Conservation (phyloP, 164 flowering plant genomes). For the Houttuynia cordata region DNA sequence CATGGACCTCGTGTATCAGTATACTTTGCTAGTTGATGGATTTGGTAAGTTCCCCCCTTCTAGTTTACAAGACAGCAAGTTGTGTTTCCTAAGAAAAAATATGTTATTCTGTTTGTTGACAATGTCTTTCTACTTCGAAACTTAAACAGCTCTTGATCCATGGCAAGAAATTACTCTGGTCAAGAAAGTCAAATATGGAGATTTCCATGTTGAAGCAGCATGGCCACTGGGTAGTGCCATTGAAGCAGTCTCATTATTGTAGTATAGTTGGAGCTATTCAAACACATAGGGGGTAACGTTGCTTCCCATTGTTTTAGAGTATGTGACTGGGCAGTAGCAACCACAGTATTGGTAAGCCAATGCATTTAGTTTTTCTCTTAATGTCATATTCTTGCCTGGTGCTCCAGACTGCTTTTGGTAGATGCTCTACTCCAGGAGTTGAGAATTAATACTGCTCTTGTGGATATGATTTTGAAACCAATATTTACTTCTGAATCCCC, state of each 20-base stretch:
- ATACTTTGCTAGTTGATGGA: constrained; percentile 40
- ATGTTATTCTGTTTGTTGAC: neutral
- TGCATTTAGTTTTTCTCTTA: too few species aligned
- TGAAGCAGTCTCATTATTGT: constrained; percentile 53
- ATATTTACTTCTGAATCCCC: too few species aligned
- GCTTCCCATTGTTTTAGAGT: neutral
- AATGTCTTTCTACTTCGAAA: neutral
- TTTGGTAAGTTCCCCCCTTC: constrained; percentile 31
- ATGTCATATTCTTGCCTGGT: too few species aligned
- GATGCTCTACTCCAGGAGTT: neutral
- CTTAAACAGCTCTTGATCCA: constrained; percentile 53
- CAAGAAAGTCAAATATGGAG: constrained; percentile 53
- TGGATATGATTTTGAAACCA: too few species aligned
- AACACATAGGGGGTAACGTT: neutral
- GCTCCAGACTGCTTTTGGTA: too few species aligned
- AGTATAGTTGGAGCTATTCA: neutral
- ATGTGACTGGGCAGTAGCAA: too few species aligned
- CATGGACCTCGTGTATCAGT: constrained; percentile 55
- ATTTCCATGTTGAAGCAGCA: constrained; percentile 77
- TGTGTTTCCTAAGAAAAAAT: neutral
- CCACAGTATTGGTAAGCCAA: too few species aligned
- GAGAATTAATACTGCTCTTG: too few species aligned
- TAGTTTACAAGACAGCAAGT: too few species aligned
- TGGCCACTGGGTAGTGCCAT: constrained; percentile 98
- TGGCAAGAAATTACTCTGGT: constrained; percentile 81